Evolutionary conservation across 129 eudicot species (phyloP).

Genomic region (Chrysanthemum lavandulifolium): DNA sequence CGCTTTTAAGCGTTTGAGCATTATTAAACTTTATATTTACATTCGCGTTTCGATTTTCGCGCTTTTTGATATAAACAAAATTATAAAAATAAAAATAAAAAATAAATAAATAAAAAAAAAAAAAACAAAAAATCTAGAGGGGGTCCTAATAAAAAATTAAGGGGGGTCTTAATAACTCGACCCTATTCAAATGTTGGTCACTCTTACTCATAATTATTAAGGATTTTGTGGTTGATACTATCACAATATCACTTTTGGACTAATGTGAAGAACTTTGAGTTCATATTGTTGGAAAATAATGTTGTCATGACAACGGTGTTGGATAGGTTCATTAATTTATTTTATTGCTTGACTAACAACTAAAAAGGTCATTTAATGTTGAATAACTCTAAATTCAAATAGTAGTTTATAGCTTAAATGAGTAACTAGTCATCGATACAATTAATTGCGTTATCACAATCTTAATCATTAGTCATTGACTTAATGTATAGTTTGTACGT

Average conservation of each 20-base stretch:
- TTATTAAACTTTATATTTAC: too few relatives aligned
- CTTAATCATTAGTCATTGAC: neutral
- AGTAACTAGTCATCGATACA: neutral
- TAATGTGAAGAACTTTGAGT: conserved; percentile 5
- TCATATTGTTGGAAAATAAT: conserved; percentile 12
- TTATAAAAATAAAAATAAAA: too few relatives aligned
- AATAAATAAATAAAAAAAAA: too few relatives aligned
- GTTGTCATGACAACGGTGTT: conserved; percentile 8
- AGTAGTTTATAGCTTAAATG: conserved; percentile 14
- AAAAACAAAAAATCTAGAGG: too few relatives aligned
- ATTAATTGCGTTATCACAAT: neutral
- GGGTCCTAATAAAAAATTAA: too few relatives aligned
- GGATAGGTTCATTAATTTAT: neutral
- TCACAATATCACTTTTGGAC: conserved; percentile 27
- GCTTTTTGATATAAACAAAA: too few relatives aligned
- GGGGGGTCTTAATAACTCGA: too few relatives aligned
- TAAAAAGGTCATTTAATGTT: conserved; percentile 16
- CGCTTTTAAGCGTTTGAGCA: too few relatives aligned
- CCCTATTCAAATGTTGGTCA: neutral
- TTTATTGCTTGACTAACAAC: conserved; percentile 16
- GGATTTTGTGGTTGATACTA: conserved; percentile 14
- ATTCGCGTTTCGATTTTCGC: too few relatives aligned
- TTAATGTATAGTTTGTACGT: neutral
- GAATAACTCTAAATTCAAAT: neutral
- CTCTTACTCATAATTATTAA: neutral